Evolutionary conservation across 495 filamentous ascomycete genomes (phyloP).

Genomic region (Hypoxylon lienhwacheense): DNA sequence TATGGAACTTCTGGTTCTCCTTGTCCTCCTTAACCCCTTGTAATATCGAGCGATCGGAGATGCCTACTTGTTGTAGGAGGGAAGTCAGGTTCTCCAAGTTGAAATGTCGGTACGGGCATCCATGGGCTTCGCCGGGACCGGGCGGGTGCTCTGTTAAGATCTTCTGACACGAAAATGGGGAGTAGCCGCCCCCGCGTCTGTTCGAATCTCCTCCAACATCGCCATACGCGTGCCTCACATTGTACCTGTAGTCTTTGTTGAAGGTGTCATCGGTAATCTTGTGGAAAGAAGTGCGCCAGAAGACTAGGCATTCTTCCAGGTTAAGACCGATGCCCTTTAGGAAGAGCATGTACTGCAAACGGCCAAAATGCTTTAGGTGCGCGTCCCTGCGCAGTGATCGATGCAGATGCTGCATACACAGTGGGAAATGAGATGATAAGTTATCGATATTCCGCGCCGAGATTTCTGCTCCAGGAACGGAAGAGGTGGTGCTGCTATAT

Average conservation of each 20-base stretch:
- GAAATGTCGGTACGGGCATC: constrained; percentile 95
- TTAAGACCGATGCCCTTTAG: constrained; percentile 94
- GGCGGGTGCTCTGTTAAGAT: constrained; percentile 85
- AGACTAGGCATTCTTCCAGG: constrained; percentile 88
- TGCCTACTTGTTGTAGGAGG: constrained; percentile 71
- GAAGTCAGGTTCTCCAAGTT: constrained; percentile 78
- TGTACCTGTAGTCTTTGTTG: constrained; percentile 96
- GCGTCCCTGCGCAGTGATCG: constrained; percentile 77
- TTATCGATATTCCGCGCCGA: constrained; percentile 77
- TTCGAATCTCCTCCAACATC: constrained; percentile 94
- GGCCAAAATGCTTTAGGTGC: constrained; percentile 90
- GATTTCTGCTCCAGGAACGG: constrained; percentile 66
- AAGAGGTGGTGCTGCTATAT: constrained; percentile 60
- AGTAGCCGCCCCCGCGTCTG: constrained; percentile 80
- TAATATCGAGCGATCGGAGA: constrained; percentile 75
- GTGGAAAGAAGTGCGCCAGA: constrained; percentile 87
- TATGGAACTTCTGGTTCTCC: constrained; percentile 84
- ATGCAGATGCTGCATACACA: constrained; percentile 93
- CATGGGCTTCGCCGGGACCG: constrained; percentile 81
- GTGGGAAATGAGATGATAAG: constrained; percentile 84
- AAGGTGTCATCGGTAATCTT: constrained; percentile 86
- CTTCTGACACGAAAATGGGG: constrained; percentile 90
- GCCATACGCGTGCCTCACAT: constrained; percentile 89
- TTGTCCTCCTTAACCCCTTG: constrained; percentile 85
- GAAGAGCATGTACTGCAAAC: constrained; percentile 95